A percentile compares a stretch with the other conserved stretches of the same genome.
Evolutionary conservation across 2,329 filamentous ascomycete genomes (phyloP).

Genomic region (Venturiaceae sp.): DNA sequence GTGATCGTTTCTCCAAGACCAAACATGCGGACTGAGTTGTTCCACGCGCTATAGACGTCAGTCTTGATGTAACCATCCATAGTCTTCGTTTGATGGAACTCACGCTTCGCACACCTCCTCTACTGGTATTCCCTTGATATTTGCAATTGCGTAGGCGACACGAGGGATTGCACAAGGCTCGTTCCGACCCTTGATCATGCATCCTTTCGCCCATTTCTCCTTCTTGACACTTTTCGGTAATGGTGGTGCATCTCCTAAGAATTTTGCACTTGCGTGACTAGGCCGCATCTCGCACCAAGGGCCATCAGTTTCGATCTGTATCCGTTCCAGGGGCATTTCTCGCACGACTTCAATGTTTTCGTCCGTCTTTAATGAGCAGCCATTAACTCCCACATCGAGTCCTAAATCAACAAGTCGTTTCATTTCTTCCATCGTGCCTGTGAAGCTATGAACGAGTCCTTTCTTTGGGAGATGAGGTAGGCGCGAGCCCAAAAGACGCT

Average conservation of each 20-base stretch:
- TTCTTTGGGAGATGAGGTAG: conserved; percentile 60
- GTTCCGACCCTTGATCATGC: conserved; percentile 90
- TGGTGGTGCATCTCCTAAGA: conserved; percentile 57
- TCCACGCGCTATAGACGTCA: conserved; percentile 51
- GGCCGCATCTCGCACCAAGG: conserved; percentile 94
- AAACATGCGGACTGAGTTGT: conserved; percentile 73
- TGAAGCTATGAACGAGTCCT: conserved; percentile 92
- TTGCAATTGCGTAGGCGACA: conserved; percentile 81
- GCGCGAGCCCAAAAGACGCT: conserved; percentile 53
- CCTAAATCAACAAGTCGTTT: conserved; percentile 67
- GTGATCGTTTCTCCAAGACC: conserved; percentile 54
- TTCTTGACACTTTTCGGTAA: conserved; percentile 85
- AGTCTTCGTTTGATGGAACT: conserved; percentile 21
- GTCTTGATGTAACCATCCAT: conserved; percentile 16
- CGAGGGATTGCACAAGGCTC: conserved; percentile 81
- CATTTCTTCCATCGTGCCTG: conserved; percentile 81
- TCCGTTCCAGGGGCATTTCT: conserved; percentile 63
- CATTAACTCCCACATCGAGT: conserved; percentile 89
- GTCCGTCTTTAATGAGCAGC: conserved; percentile 88
- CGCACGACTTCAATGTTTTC: conserved; percentile 83
- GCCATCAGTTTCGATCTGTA: conserved; percentile 96
- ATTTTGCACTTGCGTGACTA: conserved; percentile 75
- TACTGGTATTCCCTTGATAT: conserved; percentile 68
- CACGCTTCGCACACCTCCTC: conserved; percentile 76
- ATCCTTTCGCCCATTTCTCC: conserved; percentile 81